Conservation (phyloP, 75 land plant species). For the Isoetes taiwanensis region DNA sequence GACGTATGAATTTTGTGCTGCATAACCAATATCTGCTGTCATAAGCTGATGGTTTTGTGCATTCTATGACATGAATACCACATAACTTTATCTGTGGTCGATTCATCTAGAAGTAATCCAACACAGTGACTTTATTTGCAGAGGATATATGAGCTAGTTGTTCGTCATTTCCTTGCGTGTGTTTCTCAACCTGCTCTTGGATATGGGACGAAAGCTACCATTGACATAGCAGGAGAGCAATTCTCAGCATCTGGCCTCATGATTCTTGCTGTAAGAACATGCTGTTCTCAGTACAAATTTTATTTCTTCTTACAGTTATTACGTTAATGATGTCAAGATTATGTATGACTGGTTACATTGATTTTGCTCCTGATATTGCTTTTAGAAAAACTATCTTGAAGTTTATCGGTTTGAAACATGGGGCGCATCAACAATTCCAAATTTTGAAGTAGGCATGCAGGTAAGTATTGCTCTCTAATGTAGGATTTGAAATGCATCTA, state of each 20-base stretch:
- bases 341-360: background rate
- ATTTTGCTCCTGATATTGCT: background rate
- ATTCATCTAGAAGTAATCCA: background rate
- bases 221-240: slow-evolving; percentile 90
- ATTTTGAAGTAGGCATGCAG: slow-evolving; percentile 66
- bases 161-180: slow-evolving; percentile 94
- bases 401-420: slow-evolving; percentile 81
- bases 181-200: slow-evolving; percentile 96
- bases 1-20: too few relatives aligned
- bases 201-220: slow-evolving; percentile 73
- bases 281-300: background rate
- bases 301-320: background rate
- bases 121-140: slow-evolving; percentile 15
- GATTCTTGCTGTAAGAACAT: slow-evolving; percentile 49
- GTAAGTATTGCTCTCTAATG: slow-evolving; percentile 21
- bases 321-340: background rate
- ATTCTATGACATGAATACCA: too few relatives aligned
- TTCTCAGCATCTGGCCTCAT: slow-evolving; percentile 79
- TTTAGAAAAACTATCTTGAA: slow-evolving; percentile 88
- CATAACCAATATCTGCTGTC: too few relatives aligned
- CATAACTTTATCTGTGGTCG: too few relatives aligned
- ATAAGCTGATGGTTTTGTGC: too few relatives aligned
- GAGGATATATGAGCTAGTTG: slow-evolving; percentile 88
- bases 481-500: too few relatives aligned
- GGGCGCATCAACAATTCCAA: slow-evolving; percentile 79